phyloP scores from a whole-genome alignment of 768 basidiomycete species.

The Fomitopsis pulvina region DNA sequence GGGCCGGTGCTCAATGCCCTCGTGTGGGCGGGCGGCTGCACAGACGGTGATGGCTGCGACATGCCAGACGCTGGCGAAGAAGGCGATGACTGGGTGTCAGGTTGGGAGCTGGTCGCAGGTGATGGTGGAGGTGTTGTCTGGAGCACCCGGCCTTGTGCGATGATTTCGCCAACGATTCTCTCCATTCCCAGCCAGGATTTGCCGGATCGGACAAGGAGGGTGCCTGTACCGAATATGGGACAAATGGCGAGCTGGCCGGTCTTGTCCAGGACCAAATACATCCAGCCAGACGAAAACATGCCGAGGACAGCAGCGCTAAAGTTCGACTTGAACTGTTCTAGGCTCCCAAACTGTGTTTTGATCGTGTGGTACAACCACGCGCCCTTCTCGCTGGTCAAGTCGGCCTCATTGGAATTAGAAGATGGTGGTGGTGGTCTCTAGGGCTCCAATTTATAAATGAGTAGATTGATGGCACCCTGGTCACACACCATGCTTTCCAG shows the following conservation, averaged over 20 bases:
- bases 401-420: conserved; percentile 24
- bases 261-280: conserved; percentile 81
- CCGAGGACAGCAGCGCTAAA: conserved; percentile 74
- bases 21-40: conserved; percentile 22
- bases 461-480: conserved; percentile 13
- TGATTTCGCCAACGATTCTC: conserved; percentile 8
- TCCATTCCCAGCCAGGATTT: conserved; percentile 3
- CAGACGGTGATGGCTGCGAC: conserved; percentile 24
- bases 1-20: conserved; percentile 24
- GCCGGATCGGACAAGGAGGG: conserved; percentile 57
- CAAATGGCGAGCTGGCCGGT: conserved; percentile 60
- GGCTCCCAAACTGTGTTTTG: conserved; percentile 48
- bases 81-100: conserved; percentile 12
- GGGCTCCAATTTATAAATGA: background rate
- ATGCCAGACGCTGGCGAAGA: conserved; percentile 41
- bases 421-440: conserved; percentile 35
- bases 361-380: conserved; percentile 33
- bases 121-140: background rate
- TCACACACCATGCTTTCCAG: conserved; percentile 75
- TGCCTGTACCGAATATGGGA: conserved; percentile 86
- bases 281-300: conserved; percentile 73
- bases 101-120: conserved; percentile 14
- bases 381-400: conserved; percentile 33
- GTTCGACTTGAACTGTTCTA: conserved; percentile 64
- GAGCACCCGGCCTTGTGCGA: conserved; percentile 1